Conservation (phyloP, 1,284 basidiomycete genomes). For the Violaceomyces palustris region DNA sequence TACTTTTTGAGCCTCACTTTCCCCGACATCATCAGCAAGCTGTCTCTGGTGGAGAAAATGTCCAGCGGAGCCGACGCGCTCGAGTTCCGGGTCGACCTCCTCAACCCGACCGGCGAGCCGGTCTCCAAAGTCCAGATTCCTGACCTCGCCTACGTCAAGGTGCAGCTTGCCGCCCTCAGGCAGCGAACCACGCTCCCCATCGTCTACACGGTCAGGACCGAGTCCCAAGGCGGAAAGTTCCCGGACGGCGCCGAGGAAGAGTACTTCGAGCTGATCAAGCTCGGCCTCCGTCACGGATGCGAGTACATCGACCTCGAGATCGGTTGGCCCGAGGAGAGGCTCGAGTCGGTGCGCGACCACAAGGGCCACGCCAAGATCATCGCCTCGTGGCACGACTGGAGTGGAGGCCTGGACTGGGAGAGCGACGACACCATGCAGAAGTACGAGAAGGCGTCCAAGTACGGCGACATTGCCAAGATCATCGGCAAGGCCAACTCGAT, state of each 20-base stretch:
- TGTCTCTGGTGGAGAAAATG: slow-evolving; percentile 68
- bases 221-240: slow-evolving; percentile 84
- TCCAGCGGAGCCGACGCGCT: slow-evolving; percentile 83
- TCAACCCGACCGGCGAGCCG: slow-evolving; percentile 60
- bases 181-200: slow-evolving; percentile 76
- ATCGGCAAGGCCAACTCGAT: slow-evolving; percentile 74
- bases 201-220: slow-evolving; percentile 84
- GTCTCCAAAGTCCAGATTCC: slow-evolving; percentile 61
- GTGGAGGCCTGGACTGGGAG: slow-evolving; percentile 77
- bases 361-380: slow-evolving; percentile 77
- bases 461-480: slow-evolving; percentile 85
- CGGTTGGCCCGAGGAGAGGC: slow-evolving; percentile 64
- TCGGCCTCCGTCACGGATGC: slow-evolving; percentile 76
- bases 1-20: slow-evolving; percentile 92
- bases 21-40: slow-evolving; percentile 72
- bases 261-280: slow-evolving; percentile 70
- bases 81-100: slow-evolving; percentile 86
- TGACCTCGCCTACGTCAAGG: slow-evolving; percentile 67
- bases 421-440: slow-evolving; percentile 60
- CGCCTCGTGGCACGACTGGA: slow-evolving; percentile 92
- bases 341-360: slow-evolving; percentile 61
- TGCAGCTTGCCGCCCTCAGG: slow-evolving; percentile 75
- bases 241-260: slow-evolving; percentile 72
- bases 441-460: slow-evolving; percentile 22
- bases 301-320: slow-evolving; percentile 94